Percentiles rank a stretch among this genome's conserved stretches.
Evolutionary conservation across 257 asterid genomes (phyloP).

Genomic region (Salvia splendens): DNA sequence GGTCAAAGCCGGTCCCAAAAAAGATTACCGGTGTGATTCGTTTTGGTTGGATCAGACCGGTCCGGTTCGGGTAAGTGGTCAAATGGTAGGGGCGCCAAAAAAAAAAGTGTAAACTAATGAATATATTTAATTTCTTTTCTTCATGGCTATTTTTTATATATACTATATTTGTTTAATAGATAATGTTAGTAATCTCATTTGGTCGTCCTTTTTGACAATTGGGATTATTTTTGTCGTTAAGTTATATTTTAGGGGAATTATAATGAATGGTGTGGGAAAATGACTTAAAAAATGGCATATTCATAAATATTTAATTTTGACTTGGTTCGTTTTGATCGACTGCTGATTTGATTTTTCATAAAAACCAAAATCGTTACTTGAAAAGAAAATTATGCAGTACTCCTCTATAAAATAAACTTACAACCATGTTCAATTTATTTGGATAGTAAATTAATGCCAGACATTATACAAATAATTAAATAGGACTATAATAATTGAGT

Average conservation of each 20-base stretch:
- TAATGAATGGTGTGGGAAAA: background rate
- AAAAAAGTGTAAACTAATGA: background rate
- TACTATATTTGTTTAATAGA: background rate
- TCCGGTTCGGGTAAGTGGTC: slow-evolving; percentile 40
- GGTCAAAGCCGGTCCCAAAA: slow-evolving; percentile 19
- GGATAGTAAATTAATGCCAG: too few relatives aligned
- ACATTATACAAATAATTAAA: too few relatives aligned
- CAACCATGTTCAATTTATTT: too few relatives aligned
- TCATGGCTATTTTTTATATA: background rate
- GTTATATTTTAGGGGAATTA: background rate
- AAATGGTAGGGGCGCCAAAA: slow-evolving; percentile 28
- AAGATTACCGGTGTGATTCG: slow-evolving; percentile 14
- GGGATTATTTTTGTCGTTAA: background rate
- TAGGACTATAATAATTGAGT: too few relatives aligned
- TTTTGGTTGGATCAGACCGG: background rate
- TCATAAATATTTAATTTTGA: slow-evolving; percentile 11
- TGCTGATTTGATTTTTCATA: too few relatives aligned
- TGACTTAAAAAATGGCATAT: background rate
- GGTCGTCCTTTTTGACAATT: slow-evolving; percentile 2
- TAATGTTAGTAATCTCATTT: background rate
- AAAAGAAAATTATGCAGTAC: too few relatives aligned
- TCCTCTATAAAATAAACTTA: too few relatives aligned
- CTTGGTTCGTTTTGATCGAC: slow-evolving; percentile 2
- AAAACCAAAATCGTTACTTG: too few relatives aligned
- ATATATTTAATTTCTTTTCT: too few relatives aligned